Conservation (phyloP, 768 basidiomycete species). For the Lactifluus hygrophoroides region DNA sequence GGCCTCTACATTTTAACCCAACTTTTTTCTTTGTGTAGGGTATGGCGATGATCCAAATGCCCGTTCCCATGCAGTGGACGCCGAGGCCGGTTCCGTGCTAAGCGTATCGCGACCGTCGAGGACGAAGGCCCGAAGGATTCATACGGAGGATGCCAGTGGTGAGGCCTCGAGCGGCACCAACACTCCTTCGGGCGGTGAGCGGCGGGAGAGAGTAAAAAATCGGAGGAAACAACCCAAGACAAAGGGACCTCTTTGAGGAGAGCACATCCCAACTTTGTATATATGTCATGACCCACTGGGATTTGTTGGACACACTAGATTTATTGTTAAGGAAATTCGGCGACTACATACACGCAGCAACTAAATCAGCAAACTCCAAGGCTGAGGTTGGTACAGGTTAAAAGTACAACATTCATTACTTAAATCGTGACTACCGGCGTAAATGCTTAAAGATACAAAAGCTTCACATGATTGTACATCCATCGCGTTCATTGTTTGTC, state of each 20-base stretch:
- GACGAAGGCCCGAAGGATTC: background rate
- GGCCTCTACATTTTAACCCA: background rate
- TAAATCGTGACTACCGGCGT: background rate
- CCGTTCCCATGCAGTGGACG: background rate
- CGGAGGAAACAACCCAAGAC: slow-evolving; percentile 12
- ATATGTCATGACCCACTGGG: background rate
- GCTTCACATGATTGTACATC: slow-evolving; percentile 61
- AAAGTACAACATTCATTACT: background rate
- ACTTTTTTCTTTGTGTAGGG: slow-evolving; percentile 21
- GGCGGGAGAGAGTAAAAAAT: background rate
- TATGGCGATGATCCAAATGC: slow-evolving; percentile 25
- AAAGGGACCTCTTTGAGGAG: slow-evolving; percentile 4
- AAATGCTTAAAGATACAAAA: slow-evolving; percentile 11
- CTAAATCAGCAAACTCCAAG: slow-evolving; percentile 24
- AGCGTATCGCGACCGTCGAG: background rate
- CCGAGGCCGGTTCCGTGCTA: background rate
- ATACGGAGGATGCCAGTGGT: background rate
- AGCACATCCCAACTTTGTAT: background rate
- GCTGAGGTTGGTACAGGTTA: slow-evolving; percentile 20
- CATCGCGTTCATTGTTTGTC: slow-evolving; percentile 39
- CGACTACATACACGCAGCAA: slow-evolving; percentile 13
- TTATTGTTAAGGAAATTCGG: background rate
- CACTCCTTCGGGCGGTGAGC: slow-evolving; percentile 11
- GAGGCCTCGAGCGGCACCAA: background rate
- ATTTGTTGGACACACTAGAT: background rate